Base-by-base conservation (phyloP, 2,329 filamentous ascomycete genomes). In the Botrytis byssoidea region DNA sequence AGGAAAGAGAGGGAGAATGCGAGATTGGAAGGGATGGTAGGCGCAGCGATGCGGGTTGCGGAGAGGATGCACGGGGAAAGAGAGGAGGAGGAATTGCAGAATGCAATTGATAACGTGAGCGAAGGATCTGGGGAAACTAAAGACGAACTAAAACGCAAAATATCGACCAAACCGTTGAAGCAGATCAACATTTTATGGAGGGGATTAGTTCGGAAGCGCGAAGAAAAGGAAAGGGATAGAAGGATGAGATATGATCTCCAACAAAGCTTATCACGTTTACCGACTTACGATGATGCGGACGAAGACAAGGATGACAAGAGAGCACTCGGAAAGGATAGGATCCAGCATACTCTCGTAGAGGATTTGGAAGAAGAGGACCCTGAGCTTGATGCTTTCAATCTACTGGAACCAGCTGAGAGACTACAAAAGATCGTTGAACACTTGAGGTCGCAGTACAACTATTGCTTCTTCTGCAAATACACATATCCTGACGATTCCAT, bases 391-490 rank as follows among this genome's bases (percentile, higher is more conserved):
- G 91, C 89, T 73, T 98, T 97, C 79, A 90, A 94, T 79, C 88
- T 87, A 2, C 84, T 95, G 63, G 88, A 90, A 35, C 85, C 89
- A 2, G 84, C 84, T 1, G 92, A 97, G 78, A 88, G 89, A 77
- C 83, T 98, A 75, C 83, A 85, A 14, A 89, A 85, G 77, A 82
- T 97, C 22, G 87, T 97, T 16, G 81, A 84, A 29, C 90, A 93
- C 82, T 82, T 99, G 71, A 88, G 96, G 55, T 85, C 89, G 67
- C 88, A 88, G 79, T 89, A 94, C 79, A 83, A 86, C 63, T 99
- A 99, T 81, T 99, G 96, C 84, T 97, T 98, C 81, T 99, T 95
- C 93, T 99, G 96, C 83, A 98, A 98, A 82, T 92, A 88, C 82
- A 85, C 85, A 70, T 99, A 98, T 81, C 88, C 90, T 0, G 90